A percentile compares a stretch with the other conserved stretches of the same genome.
phyloP scores from a whole-genome alignment of 2,329 filamentous ascomycete species.

The Penicillium sp. region DNA sequence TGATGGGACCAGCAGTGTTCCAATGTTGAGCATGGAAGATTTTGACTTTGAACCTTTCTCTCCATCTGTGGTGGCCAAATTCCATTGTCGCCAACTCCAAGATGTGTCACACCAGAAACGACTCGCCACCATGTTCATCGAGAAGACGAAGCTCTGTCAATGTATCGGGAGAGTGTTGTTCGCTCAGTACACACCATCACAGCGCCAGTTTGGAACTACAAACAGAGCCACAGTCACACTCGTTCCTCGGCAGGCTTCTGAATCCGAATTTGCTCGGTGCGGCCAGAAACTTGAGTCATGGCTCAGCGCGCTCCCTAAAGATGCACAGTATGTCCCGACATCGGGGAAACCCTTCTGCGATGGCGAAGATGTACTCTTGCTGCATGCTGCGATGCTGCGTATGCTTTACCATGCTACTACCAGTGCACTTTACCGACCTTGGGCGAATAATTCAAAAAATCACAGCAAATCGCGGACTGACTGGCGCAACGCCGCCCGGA shows the following conservation, averaged over 20 bases:
- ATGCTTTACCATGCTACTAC: conserved; percentile 89
- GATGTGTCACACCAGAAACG: conserved; percentile 70
- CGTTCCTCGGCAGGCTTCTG: conserved; percentile 75
- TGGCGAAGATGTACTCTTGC: conserved; percentile 49
- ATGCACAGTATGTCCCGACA: conserved; percentile 67
- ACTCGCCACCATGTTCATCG: conserved; percentile 79
- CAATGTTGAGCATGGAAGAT: conserved; percentile 75
- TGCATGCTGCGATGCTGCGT: conserved; percentile 79
- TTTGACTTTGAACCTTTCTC: conserved; percentile 71
- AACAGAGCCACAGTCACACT: conserved; percentile 76
- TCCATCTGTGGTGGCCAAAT: conserved; percentile 64
- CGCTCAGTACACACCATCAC: conserved; percentile 82
- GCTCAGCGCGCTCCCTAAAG: conserved; percentile 66
- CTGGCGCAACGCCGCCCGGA: conserved; percentile 70
- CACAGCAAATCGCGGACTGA: conserved; percentile 47
- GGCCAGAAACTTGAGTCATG: conserved; percentile 74
- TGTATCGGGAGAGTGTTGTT: conserved; percentile 82
- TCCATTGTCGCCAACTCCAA: conserved; percentile 65
- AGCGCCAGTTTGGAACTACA: conserved; percentile 67
- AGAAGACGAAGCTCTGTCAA: conserved; percentile 81
- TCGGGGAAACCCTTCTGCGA: conserved; percentile 57
- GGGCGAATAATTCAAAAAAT: conserved; percentile 62
- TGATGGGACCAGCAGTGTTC: conserved; percentile 86
- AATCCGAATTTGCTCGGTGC: conserved; percentile 72
- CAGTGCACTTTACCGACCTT: conserved; percentile 83